Conservation (phyloP, 2,329 filamentous ascomycete species). For the Alternaria sp. region DNA sequence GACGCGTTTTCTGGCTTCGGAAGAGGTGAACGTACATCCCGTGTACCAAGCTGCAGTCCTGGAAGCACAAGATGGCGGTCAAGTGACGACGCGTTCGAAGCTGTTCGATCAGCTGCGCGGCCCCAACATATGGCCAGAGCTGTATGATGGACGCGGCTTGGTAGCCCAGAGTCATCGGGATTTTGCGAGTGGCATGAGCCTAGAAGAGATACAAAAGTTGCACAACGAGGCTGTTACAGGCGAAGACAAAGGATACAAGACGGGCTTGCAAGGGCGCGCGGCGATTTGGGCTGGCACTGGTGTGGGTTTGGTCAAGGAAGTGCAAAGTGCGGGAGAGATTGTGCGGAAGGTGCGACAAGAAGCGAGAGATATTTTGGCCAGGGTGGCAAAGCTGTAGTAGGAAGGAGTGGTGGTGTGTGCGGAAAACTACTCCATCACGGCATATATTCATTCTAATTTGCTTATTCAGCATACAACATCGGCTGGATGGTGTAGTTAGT, state of each 20-base stretch:
- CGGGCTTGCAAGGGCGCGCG: conserved; percentile 60
- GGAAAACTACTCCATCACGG: not conserved
- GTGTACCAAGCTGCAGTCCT: conserved; percentile 59
- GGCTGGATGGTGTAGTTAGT: conserved; percentile 38
- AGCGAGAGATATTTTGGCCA: conserved; percentile 44
- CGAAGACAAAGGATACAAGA: conserved; percentile 62
- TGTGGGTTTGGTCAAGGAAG: conserved; percentile 64
- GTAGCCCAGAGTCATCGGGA: conserved; percentile 61
- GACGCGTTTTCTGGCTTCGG: conserved; percentile 67
- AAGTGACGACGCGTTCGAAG: conserved; percentile 58
- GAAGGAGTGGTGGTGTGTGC: not conserved
- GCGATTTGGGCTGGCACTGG: conserved; percentile 67
- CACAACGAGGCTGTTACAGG: conserved; percentile 58
- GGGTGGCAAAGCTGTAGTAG: conserved; percentile 11
- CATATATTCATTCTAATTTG: not conserved
- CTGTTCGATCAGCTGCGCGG: conserved; percentile 64
- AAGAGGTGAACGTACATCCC: conserved; percentile 56
- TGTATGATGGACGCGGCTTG: conserved; percentile 66
- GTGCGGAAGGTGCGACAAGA: conserved; percentile 54
- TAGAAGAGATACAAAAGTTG: conserved; percentile 54
- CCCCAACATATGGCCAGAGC: conserved; percentile 65
- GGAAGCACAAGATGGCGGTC: conserved; percentile 58
- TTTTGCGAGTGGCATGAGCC: conserved; percentile 46
- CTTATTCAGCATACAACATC: not conserved
- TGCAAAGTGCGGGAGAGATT: conserved; percentile 62